Base-by-base conservation (phyloP, 1,284 basidiomycete species). In the Pascua sp. region DNA sequence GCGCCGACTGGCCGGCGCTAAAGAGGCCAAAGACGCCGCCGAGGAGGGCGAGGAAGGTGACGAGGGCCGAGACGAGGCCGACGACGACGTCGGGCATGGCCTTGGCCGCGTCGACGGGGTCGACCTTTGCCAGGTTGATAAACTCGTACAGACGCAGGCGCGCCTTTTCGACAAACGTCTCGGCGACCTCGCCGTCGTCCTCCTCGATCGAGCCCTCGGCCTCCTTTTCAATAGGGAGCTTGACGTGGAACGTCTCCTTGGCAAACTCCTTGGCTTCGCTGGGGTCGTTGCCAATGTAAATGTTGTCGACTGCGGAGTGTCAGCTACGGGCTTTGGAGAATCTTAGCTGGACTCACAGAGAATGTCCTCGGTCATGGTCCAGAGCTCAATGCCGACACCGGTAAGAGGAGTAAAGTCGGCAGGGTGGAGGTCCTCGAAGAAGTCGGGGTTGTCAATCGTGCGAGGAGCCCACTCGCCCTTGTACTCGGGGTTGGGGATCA, bases 281-380 rank as follows among this genome's bases (percentile, higher is more conserved):
- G 57, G 84, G 76, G 38, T 91, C 92, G 81, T 92, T 87, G 60
- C 92, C 92, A 62, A 98, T 79, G 81, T 91, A 97, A 71, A 98
- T 85, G 83, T 96, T 93, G 80, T 91, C 86, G 52, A 32, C 24
- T 32, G 24, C 7, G 24, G 24, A 32, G 7, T 32, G 58, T 60
- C 39, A 53, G 50, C 43, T 9, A 15, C 43, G 2, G 15, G 8
- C 41, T n/a, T n/a, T n/a, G n/a, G n/a, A n/a, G n/a, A n/a, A n/a
- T n/a, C n/a, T n/a, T n/a, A 9, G 36, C 24, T 32, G 24, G 24
- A 32, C 24, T 32, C 9, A 42, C 55, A 96, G 68, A 96, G 84
- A 67, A 96, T 96, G 74, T 94, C 90, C 79, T 96, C 92, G 49
- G 91, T 94, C 94, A 97, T 98, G 56, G 92, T 94, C 93, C 93